These are phyloP conservation scores for Colletotrichum sp. DNA, from an alignment of 2,329 filamentous ascomycete species.

Conservation along the genomic window DNA sequence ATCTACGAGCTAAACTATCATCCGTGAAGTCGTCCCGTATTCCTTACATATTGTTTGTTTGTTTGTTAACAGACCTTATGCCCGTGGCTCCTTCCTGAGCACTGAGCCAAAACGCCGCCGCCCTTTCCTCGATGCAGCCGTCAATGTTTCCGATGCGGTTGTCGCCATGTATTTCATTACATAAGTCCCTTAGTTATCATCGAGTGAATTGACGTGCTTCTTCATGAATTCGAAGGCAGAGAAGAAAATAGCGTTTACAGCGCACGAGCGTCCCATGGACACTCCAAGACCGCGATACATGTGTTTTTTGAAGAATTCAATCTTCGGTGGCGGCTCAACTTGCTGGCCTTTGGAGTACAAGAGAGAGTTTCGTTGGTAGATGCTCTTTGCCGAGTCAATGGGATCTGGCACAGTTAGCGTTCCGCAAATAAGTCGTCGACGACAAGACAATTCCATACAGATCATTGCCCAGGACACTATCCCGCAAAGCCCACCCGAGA, in stretches of 20 bases:
- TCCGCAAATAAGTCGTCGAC: not conserved
- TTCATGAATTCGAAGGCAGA: constrained; percentile 87
- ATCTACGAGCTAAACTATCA: not conserved
- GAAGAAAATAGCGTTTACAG: constrained; percentile 90
- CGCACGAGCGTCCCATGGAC: constrained; percentile 81
- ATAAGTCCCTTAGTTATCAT: constrained; percentile 39
- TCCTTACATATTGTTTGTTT: not conserved
- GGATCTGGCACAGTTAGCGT: constrained; percentile 51
- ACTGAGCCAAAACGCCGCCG: not conserved
- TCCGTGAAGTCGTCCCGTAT: not conserved
- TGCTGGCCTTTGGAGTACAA: constrained; percentile 69
- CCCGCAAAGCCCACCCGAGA: constrained; percentile 81
- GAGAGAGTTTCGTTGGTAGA: constrained; percentile 83
- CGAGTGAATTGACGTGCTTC: constrained; percentile 64
- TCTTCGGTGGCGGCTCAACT: constrained; percentile 71
- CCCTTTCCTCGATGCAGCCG: not conserved
- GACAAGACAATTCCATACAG: constrained; percentile 53
- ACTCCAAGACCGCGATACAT: constrained; percentile 87
- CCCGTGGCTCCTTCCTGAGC: not conserved
- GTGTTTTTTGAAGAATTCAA: constrained; percentile 76
- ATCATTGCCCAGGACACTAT: constrained; percentile 83
- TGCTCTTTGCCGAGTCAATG: constrained; percentile 84
- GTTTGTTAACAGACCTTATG: not conserved
- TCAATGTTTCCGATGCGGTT: not conserved
- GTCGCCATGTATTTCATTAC: not conserved